A percentile compares a stretch with the other conserved stretches of the same genome.
Evolutionary conservation across 2,329 filamentous ascomycete species (phyloP).

Genomic region (Trichoderma koningii): DNA sequence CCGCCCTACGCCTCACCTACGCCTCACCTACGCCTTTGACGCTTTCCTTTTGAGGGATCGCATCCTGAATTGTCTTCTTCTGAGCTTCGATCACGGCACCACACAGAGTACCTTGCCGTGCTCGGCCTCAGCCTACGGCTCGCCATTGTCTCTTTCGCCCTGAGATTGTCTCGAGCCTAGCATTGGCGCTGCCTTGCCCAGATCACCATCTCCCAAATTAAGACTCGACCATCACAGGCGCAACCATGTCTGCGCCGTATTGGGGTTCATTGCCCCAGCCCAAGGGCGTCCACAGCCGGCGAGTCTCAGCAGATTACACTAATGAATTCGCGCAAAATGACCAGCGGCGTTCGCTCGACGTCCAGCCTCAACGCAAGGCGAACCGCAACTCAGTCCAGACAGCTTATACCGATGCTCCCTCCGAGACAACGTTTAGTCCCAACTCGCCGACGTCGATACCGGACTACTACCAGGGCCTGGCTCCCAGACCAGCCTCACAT

Average conservation of each 20-base stretch:
- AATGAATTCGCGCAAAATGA: conserved; percentile 38
- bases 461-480: conserved; percentile 52
- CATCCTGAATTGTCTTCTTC: not conserved
- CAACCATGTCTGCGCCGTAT: conserved; percentile 53
- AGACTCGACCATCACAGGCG: not conserved
- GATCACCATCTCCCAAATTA: not conserved
- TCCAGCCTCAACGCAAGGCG: conserved; percentile 48
- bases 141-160: not conserved
- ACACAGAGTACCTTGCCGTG: not conserved
- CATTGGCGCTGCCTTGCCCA: not conserved
- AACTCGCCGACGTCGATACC: conserved; percentile 58
- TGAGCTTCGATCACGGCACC: not conserved
- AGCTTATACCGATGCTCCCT: conserved; percentile 55
- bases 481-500: conserved; percentile 61
- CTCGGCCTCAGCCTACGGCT: not conserved
- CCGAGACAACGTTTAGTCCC: conserved; percentile 61
- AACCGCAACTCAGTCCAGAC: conserved; percentile 60
- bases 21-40: not conserved
- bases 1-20: not conserved
- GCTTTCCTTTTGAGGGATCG: not conserved
- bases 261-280: conserved; percentile 60
- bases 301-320: conserved; percentile 37
- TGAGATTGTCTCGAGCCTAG: conserved; percentile 2
- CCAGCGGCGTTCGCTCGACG: conserved; percentile 39
- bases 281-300: conserved; percentile 45